Percentiles rank a stretch among this genome's conserved stretches.
These are phyloP conservation scores for Dryadomyces sulphureus DNA, from an alignment of 2,329 filamentous ascomycete species.

Conservation along the genomic window DNA sequence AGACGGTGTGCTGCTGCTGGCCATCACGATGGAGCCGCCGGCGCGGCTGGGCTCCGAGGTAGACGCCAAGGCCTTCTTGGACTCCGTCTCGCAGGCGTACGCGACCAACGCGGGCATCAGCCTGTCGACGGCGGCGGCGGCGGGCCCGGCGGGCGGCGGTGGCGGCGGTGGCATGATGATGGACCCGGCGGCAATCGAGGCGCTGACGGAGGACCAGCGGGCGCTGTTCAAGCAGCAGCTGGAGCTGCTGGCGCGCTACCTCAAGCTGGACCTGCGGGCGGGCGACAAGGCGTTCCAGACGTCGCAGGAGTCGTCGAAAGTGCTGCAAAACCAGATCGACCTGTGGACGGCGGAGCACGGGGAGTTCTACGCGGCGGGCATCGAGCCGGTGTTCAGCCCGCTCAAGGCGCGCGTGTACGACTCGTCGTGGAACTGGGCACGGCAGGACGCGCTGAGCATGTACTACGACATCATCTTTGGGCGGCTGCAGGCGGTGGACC, in stretches of 20 bases:
- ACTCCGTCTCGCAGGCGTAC: slow-evolving; percentile 81
- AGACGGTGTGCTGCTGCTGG: slow-evolving; percentile 77
- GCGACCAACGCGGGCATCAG: slow-evolving; percentile 70
- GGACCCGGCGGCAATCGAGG: slow-evolving; percentile 94
- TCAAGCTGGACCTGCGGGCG: slow-evolving; percentile 93
- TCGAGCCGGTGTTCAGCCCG: slow-evolving; percentile 83
- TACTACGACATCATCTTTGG: slow-evolving; percentile 99
- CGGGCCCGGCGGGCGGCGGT: slow-evolving; percentile 55
- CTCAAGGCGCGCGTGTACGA: slow-evolving; percentile 95
- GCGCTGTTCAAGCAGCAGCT: slow-evolving; percentile 97
- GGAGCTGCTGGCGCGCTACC: slow-evolving; percentile 84
- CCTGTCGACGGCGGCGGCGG: slow-evolving; percentile 60
- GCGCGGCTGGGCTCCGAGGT: slow-evolving; percentile 76
- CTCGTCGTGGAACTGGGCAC: slow-evolving; percentile 98
- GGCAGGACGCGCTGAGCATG: slow-evolving; percentile 94
- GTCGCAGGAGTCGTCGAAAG: slow-evolving; percentile 70
- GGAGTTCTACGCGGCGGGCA: slow-evolving; percentile 88
- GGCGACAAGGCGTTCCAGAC: slow-evolving; percentile 86
- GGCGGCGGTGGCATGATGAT: slow-evolving; percentile 93
- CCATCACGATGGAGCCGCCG: slow-evolving; percentile 83
- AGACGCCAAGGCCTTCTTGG: slow-evolving; percentile 86
- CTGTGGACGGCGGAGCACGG: slow-evolving; percentile 93
- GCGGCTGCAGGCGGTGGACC: slow-evolving; percentile 78
- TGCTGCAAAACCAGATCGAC: slow-evolving; percentile 85
- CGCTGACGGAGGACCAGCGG: slow-evolving; percentile 90